These are phyloP conservation scores for Speleostelium caveatum DNA, from an alignment of 78 protist genomes.

Conservation along the genomic window DNA sequence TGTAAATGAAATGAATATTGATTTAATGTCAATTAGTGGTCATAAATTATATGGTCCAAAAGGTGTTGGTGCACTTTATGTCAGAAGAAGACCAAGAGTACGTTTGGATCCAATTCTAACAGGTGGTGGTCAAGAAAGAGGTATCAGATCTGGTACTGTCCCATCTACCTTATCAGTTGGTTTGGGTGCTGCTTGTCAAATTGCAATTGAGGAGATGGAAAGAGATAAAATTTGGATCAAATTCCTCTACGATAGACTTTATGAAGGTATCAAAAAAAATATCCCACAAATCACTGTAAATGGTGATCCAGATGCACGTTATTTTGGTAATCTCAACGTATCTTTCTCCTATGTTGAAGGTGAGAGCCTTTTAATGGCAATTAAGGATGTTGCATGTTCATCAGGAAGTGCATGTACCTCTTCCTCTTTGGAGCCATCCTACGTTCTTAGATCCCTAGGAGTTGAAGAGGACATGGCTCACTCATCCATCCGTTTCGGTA, in stretches of 20 bases:
- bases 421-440: conserved; percentile 98
- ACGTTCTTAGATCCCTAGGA: conserved; percentile 97
- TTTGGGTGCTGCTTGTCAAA: conserved; percentile 93
- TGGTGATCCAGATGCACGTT: conserved; percentile 76
- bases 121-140: conserved; percentile 99
- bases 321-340: conserved; percentile 96
- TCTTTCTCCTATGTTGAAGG: conserved; percentile 99
- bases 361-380: conserved; percentile 96
- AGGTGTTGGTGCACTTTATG: conserved; percentile 98
- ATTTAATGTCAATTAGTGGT: conserved; percentile 94
- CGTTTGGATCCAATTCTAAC: conserved; percentile 90
- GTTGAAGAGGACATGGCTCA: conserved; percentile 97
- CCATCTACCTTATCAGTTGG: conserved; percentile 95
- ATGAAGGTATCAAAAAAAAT: conserved; percentile 56
- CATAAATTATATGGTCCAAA: conserved; percentile 98
- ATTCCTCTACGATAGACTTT: conserved; percentile 82
- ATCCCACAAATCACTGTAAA: conserved; percentile 79
- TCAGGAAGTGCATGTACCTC: conserved; percentile 98
- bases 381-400: conserved; percentile 93
- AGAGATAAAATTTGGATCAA: conserved; percentile 85
- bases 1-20: conserved; percentile 93
- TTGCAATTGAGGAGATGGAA: conserved; percentile 92
- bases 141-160: conserved; percentile 95
- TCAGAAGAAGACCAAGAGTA: conserved; percentile 96
- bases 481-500: conserved; percentile 97